Evolutionary conservation across 2,329 filamentous ascomycete species (phyloP).

Genomic region (Aspergillus sp.): DNA sequence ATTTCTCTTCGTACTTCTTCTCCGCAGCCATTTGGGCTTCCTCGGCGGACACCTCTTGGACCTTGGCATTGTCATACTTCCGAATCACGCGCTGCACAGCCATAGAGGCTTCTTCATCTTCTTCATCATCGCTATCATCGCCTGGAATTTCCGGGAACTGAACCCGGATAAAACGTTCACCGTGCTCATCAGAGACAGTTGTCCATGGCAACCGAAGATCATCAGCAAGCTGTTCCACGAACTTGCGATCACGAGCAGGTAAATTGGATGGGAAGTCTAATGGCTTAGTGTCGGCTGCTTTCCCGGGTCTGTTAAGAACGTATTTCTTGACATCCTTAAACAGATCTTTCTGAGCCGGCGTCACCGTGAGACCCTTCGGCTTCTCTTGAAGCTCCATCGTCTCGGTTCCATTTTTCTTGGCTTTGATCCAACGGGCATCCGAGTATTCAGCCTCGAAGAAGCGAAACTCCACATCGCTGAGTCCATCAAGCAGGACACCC

Average conservation of each 20-base stretch:
- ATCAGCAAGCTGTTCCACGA: constrained; percentile 81
- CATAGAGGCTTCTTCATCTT: constrained; percentile 79
- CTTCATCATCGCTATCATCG: constrained; percentile 60
- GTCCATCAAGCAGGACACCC: constrained; percentile 72
- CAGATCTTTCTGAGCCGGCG: constrained; percentile 74
- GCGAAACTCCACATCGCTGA: constrained; percentile 85
- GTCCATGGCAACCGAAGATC: constrained; percentile 65
- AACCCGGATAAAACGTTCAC: constrained; percentile 64
- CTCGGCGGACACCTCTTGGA: constrained; percentile 74
- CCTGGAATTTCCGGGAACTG: constrained; percentile 55
- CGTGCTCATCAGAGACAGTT: constrained; percentile 61
- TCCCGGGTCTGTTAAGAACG: constrained; percentile 65
- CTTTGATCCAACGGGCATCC: constrained; percentile 87
- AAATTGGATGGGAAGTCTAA: constrained; percentile 72
- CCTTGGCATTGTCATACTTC: constrained; percentile 84
- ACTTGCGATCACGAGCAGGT: constrained; percentile 83
- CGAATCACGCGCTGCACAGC: constrained; percentile 83
- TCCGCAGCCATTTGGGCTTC: constrained; percentile 77
- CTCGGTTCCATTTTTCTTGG: constrained; percentile 72
- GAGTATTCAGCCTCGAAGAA: constrained; percentile 89
- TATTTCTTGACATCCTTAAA: constrained; percentile 81
- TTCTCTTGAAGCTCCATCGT: constrained; percentile 58
- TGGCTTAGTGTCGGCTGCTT: constrained; percentile 45
- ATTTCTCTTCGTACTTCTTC: constrained; percentile 84
- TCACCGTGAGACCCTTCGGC: constrained; percentile 67